Evolutionary conservation across 2,329 filamentous ascomycete species (phyloP).

Genomic region (Aspergillus amoenus): DNA sequence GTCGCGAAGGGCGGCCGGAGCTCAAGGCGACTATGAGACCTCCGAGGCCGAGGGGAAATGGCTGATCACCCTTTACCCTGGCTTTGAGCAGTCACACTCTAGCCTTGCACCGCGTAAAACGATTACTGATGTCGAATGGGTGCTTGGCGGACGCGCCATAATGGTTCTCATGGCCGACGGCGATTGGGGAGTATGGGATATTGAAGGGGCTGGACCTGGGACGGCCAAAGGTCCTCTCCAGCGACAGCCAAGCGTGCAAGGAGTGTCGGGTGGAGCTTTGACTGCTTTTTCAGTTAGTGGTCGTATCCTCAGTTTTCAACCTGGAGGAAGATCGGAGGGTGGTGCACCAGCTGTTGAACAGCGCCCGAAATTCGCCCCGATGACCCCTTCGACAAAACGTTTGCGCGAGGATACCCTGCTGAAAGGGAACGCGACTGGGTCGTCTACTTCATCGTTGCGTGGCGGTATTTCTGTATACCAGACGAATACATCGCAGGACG

Average conservation of each 20-base stretch:
- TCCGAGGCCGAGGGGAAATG: slow-evolving; percentile 41
- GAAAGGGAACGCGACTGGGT: slow-evolving; percentile 33
- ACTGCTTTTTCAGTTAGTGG: slow-evolving; percentile 45
- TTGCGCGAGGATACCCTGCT: slow-evolving; percentile 46
- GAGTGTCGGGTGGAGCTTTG: slow-evolving; percentile 41
- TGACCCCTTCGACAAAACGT: slow-evolving; percentile 50
- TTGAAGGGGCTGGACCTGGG: slow-evolving; percentile 46
- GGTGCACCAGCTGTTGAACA: slow-evolving; percentile 29
- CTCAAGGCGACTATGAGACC: slow-evolving; percentile 32
- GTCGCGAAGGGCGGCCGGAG: slow-evolving; percentile 27
- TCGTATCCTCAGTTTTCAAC: slow-evolving; percentile 32
- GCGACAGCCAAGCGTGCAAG: slow-evolving; percentile 38
- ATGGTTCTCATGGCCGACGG: slow-evolving; percentile 48
- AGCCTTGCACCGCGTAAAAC: slow-evolving; percentile 39
- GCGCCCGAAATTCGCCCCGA: slow-evolving; percentile 42
- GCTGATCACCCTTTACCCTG: slow-evolving; percentile 45
- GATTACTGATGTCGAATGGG: slow-evolving; percentile 48
- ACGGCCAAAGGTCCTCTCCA: slow-evolving; percentile 39
- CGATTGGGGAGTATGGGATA: slow-evolving; percentile 52
- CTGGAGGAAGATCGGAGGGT: slow-evolving; percentile 21
- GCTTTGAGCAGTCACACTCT: slow-evolving; percentile 36
- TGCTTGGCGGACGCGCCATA: slow-evolving; percentile 44
- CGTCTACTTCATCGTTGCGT: slow-evolving; percentile 31
- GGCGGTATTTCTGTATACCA: slow-evolving; percentile 45
- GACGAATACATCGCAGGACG: slow-evolving; percentile 34